Base-by-base conservation (phyloP, 2,329 filamentous ascomycete species). In the Chalaropsis thielavioides region DNA sequence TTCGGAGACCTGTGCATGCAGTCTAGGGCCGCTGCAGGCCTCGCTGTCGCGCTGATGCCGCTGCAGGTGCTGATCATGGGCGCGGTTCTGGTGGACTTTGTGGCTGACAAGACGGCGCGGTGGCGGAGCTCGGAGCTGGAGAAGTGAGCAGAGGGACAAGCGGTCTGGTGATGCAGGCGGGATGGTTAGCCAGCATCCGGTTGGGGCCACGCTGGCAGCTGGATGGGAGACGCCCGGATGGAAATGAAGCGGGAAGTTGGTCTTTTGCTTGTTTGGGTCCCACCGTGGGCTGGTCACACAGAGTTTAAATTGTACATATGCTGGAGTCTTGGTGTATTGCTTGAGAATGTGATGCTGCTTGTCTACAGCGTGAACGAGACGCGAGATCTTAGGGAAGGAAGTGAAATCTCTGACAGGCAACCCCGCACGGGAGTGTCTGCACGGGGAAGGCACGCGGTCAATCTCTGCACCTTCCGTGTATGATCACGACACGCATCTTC, bases 1-100 rank as follows among this genome's bases (percentile, higher is more conserved):
- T 86, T 83, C 70, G 77, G 76, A 17, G 78, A 77, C 0, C 73
- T 86, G 61, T 86, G 83, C 73, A 76, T 73, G 67, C 78, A 85
- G 73, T 83, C 78, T 73, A 76, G 77, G 70, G 79, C 78, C 3
- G 79, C 77, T 1, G 72, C 85, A 35, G 80, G 80, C 69, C 74
- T 86, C 56, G 76, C 79, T 27, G 75, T 84, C 65, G 72, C 84
- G 68, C 75, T 85, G 61, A 78, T 86, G 38, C 83, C 83, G 11
- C 71, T 86, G 51, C 78, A 86, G 73, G 73, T 78, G 2, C 69
- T 78, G 17, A 75, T 80, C 1, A 69, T 86, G 51, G 77, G 72
- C 1, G 70, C 79, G 24, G 77, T 78, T 2, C 77, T 72, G 17
- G 78, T 76, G 67, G 77, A 44, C 17, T 60, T 64, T 5, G 41